Evolutionary conservation across 441 rosid species (phyloP).

Genomic region (Pelargonium australe): DNA sequence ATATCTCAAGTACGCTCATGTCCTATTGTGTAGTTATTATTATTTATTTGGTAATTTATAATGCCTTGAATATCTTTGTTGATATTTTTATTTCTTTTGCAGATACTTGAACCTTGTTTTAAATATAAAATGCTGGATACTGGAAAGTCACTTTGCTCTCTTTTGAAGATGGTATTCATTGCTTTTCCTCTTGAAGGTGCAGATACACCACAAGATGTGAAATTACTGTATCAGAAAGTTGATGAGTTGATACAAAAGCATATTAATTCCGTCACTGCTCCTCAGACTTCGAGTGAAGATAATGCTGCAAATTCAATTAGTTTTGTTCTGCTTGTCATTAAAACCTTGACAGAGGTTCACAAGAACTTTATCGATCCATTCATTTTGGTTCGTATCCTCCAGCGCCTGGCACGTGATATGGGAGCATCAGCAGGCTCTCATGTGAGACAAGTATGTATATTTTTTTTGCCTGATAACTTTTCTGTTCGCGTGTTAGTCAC

Average conservation of each 20-base stretch:
- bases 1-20: slow-evolving; percentile 69
- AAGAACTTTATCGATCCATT: slow-evolving; percentile 64
- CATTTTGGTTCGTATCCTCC: slow-evolving; percentile 74
- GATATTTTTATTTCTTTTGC: slow-evolving; percentile 14
- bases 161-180: slow-evolving; percentile 84
- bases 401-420: slow-evolving; percentile 76
- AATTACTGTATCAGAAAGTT: slow-evolving; percentile 69
- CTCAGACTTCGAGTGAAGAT: slow-evolving; percentile 69
- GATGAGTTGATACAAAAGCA: slow-evolving; percentile 88
- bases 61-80: too few species aligned
- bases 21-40: slow-evolving; percentile 18
- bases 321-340: slow-evolving; percentile 81
- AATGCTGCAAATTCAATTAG: slow-evolving; percentile 61
- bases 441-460: slow-evolving; percentile 67
- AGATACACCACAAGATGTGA: slow-evolving; percentile 63
- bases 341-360: slow-evolving; percentile 80
- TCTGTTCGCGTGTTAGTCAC: not conserved
- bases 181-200: slow-evolving; percentile 81
- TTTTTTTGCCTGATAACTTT: slow-evolving; percentile 5
- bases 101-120: slow-evolving; percentile 96
- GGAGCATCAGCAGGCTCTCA: slow-evolving; percentile 72
- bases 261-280: slow-evolving; percentile 47
- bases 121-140: slow-evolving; percentile 90
- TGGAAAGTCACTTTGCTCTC: slow-evolving; percentile 86
- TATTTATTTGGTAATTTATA: not conserved